Base-by-base conservation (phyloP, 2,329 filamentous ascomycete genomes). In the Trichoderma sp. region DNA sequence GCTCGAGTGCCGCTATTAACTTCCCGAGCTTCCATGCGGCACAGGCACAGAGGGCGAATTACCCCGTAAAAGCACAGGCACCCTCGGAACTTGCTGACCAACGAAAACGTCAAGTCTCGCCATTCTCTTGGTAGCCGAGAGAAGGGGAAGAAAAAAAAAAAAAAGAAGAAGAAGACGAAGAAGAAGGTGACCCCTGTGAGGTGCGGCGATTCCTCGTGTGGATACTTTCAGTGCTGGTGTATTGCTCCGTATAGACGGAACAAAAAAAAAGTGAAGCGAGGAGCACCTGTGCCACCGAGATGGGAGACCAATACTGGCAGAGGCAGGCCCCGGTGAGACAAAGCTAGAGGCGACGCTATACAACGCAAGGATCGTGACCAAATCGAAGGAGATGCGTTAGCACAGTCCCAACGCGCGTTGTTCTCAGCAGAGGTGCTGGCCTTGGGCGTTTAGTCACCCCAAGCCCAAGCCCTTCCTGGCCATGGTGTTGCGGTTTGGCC, bases 281-380 rank as follows among this genome's bases (percentile, higher is more conserved):
- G 15, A 28, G 50, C 15, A 43, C 32, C 23, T 36, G 47, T 55
- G 43, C 30, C 23, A 47, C 32, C 23, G 32, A 26, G 32, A 47
- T 59, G 65, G 53, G 53, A 58, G 26, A 43, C n/a, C 53, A 30
- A 36, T 23, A 26, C 34, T 58, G 15, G 64, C 36, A 39, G 30
- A 57, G 26, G 17, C 47, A 66, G 5, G 47, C 20, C 57, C 28
- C 59, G 65, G 66, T 47, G 50, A 68, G 66, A 62, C 28, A 36
- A 20, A 30, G n/a, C 39, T 43, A 53, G 28, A 62, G 39, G 66
- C 66, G 57, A 36, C 66, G 66, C 66, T 68, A 68, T 39, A 68
- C 66, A 59, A 53, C 55, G 66, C 66, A 68, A 62, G 66, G 66
- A 68, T 68, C 66, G 66, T 68, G 57, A 68, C 57, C 57, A 68